Evolutionary conservation across 352 stramenopile species (phyloP), one percentile per base, ranked within the genome.

Genomic region (Pythium myriotylum): DNA sequence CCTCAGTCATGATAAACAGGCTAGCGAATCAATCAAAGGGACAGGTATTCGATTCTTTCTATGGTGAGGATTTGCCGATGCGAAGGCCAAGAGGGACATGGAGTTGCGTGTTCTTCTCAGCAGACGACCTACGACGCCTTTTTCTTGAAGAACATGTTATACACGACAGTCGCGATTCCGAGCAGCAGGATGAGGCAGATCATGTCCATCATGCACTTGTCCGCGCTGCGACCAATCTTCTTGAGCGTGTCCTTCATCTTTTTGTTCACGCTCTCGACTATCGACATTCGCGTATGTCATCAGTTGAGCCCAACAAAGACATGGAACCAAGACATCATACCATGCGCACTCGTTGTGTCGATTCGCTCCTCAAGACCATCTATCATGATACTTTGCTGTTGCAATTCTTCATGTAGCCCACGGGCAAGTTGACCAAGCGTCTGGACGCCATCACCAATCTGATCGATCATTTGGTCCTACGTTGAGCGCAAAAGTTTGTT

Each of bases 131-230:
- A 49, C 41, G 41, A 52, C 20, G 40, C 52, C 47, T 77, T 75
- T 59, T 82, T 91, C 72, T 94, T 94, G 65, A 95, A 78, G 53
- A 95, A 91, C 86, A 94, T 95, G 72, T 92, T 95, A 70, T 95
- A 94, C 54, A 87, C 72, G 49, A 94, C 84, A 43, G 83, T 81
- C 60, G 91, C 71, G 66, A 95, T 89, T 40, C 84, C 83, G 29
- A 94, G 82, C 54, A 95, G 70, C 43, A 95, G 54, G 59, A 95
- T 88, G 49, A 95, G 78, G 46, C 86, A 95, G 67, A 95, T 95
- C 78, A 95, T 90, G 59, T 94, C 83, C 84, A 94, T 94, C 81
- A 94, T 95, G 73, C 84, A 93, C 61, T 92, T 94, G 68, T 93
- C 84, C 22, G 70, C 76, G 22, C 84, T 86, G 26, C 86, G 81